Conservation (phyloP, 108 stramenopile genomes). For the Skeletonema potamos region DNA sequence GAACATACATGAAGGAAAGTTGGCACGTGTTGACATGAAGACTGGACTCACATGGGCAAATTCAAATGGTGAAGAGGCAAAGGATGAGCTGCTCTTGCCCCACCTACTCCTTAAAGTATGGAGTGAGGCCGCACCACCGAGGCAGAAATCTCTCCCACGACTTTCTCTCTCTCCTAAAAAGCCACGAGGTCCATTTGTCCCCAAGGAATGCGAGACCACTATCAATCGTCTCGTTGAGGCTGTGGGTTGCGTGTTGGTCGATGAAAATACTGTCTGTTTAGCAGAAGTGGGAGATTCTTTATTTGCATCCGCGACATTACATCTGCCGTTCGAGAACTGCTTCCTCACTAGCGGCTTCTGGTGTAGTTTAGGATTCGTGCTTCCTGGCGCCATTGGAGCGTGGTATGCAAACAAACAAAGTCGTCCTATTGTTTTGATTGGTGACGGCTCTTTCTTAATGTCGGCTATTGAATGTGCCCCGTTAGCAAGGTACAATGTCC, state of each 20-base stretch:
- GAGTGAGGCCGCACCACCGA: not conserved
- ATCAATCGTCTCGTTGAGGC: not conserved
- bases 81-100: not conserved
- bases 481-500: not conserved
- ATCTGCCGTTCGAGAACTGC: not conserved
- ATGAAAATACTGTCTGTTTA: not conserved
- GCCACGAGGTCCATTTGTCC: not conserved
- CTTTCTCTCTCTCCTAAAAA: not conserved
- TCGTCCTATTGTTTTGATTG: not conserved
- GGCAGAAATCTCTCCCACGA: too few relatives aligned
- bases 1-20: not conserved
- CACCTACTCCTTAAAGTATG: not conserved
- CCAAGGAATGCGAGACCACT: not conserved
- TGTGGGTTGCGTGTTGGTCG: not conserved
- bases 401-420: slow-evolving; percentile 1
- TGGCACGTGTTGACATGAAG: not conserved
- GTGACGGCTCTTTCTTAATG: slow-evolving; percentile 3
- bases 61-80: not conserved
- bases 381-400: not conserved
- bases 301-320: not conserved
- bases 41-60: not conserved
- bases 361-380: not conserved
- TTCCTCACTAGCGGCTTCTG: not conserved
- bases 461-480: not conserved
- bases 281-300: not conserved